phyloP scores from a whole-genome alignment of 441 rosid genomes.

The Melastoma candidum region DNA sequence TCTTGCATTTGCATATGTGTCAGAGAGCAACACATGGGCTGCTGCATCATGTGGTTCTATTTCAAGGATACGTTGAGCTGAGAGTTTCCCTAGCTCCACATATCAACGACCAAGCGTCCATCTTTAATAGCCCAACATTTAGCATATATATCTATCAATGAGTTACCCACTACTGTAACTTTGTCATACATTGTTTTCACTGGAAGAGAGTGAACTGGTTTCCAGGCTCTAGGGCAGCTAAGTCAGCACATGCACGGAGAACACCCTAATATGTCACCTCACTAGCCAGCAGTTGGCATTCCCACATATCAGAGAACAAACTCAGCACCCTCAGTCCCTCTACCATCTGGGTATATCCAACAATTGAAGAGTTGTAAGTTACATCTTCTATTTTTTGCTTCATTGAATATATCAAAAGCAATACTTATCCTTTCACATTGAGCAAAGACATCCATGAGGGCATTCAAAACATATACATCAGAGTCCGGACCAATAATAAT shows the following conservation, averaged over 20 bases:
- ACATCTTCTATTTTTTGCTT: slow-evolving; percentile 48
- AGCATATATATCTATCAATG: slow-evolving; percentile 89
- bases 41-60: slow-evolving; percentile 74
- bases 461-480: slow-evolving; percentile 38
- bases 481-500: slow-evolving; percentile 41
- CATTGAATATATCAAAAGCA: slow-evolving; percentile 48
- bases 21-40: slow-evolving; percentile 60
- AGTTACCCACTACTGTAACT: slow-evolving; percentile 49
- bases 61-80: slow-evolving; percentile 52
- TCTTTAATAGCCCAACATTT: slow-evolving; percentile 67
- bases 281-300: slow-evolving; percentile 40
- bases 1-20: slow-evolving; percentile 63
- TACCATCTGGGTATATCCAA: slow-evolving; percentile 49
- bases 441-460: slow-evolving; percentile 63
- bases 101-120: slow-evolving; percentile 49
- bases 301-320: slow-evolving; percentile 51
- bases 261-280: slow-evolving; percentile 77
- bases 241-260: slow-evolving; percentile 67
- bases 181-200: slow-evolving; percentile 48
- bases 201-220: slow-evolving; percentile 54
- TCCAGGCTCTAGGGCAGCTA: slow-evolving; percentile 70
- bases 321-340: slow-evolving; percentile 49
- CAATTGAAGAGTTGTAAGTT: slow-evolving; percentile 81
- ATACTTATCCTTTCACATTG: slow-evolving; percentile 57
- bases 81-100: slow-evolving; percentile 49